These are phyloP conservation scores for Murraya paniculata DNA, from an alignment of 345 rosid species.

Conservation along the genomic window DNA sequence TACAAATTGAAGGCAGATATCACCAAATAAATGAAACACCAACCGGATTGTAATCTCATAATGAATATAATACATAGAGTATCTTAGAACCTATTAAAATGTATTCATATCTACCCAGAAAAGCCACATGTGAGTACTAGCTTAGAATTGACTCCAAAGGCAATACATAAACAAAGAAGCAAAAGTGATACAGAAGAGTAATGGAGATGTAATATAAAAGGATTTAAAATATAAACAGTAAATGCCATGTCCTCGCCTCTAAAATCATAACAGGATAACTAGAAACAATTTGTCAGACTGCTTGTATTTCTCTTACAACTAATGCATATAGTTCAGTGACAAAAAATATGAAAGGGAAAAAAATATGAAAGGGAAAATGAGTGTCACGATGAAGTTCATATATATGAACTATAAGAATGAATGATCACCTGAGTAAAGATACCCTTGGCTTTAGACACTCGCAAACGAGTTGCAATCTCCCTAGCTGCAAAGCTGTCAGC, in stretches of 20 bases:
- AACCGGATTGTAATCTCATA: background rate
- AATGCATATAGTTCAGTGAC: background rate
- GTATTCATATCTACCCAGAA: background rate
- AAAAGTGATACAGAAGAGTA: background rate
- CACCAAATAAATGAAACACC: background rate
- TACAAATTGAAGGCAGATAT: conserved; percentile 9
- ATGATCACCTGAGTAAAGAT: conserved; percentile 83
- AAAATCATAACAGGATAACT: background rate
- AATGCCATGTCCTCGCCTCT: background rate
- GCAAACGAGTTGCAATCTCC: conserved; percentile 81
- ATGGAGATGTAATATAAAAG: background rate
- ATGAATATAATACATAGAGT: background rate
- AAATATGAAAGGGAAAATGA: background rate
- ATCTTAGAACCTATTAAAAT: background rate
- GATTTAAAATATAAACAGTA: background rate
- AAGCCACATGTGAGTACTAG: background rate
- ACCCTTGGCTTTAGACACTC: conserved; percentile 72
- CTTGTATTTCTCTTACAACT: background rate
- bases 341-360: background rate
- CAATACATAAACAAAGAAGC: background rate
- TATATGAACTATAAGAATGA: background rate
- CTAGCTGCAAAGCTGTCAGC: conserved; percentile 92
- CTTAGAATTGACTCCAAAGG: background rate
- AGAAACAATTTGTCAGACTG: background rate
- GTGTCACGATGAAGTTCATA: background rate